A percentile compares a stretch with the other conserved stretches of the same genome.
Conservation (phyloP, 1,284 basidiomycete species). For the Moniliophthora roreri region DNA sequence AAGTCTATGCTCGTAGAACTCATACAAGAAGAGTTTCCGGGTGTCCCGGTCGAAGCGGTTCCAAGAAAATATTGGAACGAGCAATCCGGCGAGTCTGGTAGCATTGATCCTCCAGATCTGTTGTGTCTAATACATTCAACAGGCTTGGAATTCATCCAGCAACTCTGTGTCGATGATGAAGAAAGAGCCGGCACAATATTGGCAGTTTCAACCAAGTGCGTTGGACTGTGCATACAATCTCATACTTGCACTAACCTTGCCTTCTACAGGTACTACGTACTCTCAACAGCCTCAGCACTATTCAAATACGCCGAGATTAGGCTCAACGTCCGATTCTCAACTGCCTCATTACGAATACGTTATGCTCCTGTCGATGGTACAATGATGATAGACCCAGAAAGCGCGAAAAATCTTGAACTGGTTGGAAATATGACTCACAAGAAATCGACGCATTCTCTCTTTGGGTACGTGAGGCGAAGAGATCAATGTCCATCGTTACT, state of each 20-base stretch:
- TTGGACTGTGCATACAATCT: slow-evolving; percentile 24
- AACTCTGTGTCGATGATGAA: slow-evolving; percentile 75
- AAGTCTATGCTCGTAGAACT: slow-evolving; percentile 70
- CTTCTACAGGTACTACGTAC: slow-evolving; percentile 74
- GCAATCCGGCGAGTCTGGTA: slow-evolving; percentile 51
- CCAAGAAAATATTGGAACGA: slow-evolving; percentile 84
- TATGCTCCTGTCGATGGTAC: slow-evolving; percentile 84
- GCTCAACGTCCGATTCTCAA: slow-evolving; percentile 68
- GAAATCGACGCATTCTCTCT: slow-evolving; percentile 67
- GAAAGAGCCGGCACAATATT: slow-evolving; percentile 75
- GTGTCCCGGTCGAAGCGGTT: slow-evolving; percentile 63
- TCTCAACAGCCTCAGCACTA: slow-evolving; percentile 81
- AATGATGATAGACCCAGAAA: slow-evolving; percentile 91
- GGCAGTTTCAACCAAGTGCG: slow-evolving; percentile 74
- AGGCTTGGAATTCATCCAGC: slow-evolving; percentile 79
- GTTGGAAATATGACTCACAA: slow-evolving; percentile 70
- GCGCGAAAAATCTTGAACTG: slow-evolving; percentile 84
- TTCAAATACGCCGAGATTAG: slow-evolving; percentile 78
- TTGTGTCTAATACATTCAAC: slow-evolving; percentile 17
- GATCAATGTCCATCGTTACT: neutral
- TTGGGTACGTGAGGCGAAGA: slow-evolving; percentile 54
- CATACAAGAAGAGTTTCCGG: slow-evolving; percentile 75
- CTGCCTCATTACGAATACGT: slow-evolving; percentile 74
- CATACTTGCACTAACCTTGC: neutral
- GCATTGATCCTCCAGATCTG: slow-evolving; percentile 7